Conservation (phyloP, 2,329 filamentous ascomycete genomes). For the Penicillium brasilianum region DNA sequence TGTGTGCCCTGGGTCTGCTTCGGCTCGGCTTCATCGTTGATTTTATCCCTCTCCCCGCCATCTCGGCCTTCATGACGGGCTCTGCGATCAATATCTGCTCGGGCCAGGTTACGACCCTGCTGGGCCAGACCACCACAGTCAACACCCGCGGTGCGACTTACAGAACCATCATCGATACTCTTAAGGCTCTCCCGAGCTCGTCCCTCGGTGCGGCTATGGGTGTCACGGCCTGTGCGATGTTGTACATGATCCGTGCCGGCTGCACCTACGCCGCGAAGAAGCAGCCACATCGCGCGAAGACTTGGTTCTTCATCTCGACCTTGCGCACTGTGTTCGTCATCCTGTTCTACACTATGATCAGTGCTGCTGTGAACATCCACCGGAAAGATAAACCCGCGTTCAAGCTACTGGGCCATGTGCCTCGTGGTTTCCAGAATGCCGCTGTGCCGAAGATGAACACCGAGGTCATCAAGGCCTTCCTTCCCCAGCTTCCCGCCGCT, state of each 20-base stretch:
- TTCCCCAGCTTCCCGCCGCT: conserved; percentile 75
- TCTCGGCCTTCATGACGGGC: conserved; percentile 96
- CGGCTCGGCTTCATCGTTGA: conserved; percentile 90
- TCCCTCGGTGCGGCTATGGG: conserved; percentile 86
- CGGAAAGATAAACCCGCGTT: conserved; percentile 69
- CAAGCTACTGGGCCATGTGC: conserved; percentile 75
- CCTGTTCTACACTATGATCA: conserved; percentile 87
- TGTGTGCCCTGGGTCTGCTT: conserved; percentile 76
- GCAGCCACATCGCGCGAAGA: conserved; percentile 70
- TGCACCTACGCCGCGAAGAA: conserved; percentile 72
- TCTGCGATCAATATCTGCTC: conserved; percentile 86
- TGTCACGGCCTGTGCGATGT: conserved; percentile 75
- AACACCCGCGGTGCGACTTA: conserved; percentile 80
- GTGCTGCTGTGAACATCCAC: conserved; percentile 79
- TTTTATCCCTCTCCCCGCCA: conserved; percentile 85
- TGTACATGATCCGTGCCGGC: conserved; percentile 74
- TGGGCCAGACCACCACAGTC: conserved; percentile 72
- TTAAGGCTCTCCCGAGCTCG: conserved; percentile 71
- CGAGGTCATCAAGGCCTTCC: conserved; percentile 70
- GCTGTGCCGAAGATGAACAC: conserved; percentile 71
- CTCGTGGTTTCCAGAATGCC: conserved; percentile 83
- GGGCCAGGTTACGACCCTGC: conserved; percentile 79
- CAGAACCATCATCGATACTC: conserved; percentile 77
- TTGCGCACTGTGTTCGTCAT: conserved; percentile 91
- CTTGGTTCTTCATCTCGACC: conserved; percentile 89